A percentile compares a stretch with the other conserved stretches of the same genome.
Evolutionary conservation across 352 stramenopile species (phyloP).

Genomic region (Phytophthora syringae): DNA sequence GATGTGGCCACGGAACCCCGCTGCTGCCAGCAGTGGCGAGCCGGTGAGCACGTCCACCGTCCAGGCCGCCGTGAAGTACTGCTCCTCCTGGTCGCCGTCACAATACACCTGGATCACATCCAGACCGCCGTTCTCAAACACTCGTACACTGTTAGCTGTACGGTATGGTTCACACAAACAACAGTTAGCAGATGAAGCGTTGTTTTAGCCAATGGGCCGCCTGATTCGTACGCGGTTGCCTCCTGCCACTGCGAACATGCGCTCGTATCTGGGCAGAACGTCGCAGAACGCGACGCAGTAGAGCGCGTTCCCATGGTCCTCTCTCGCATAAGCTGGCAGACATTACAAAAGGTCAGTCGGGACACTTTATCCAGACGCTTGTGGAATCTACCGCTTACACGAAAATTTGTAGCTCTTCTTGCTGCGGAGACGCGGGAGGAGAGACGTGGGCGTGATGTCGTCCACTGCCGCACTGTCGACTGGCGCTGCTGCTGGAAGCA

Average conservation of each 20-base stretch:
- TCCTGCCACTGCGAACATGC: conserved; percentile 73
- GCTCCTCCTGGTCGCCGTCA: conserved; percentile 79
- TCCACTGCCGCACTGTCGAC: conserved; percentile 9
- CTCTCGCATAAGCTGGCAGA: conserved; percentile 61
- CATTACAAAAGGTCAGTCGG: conserved; percentile 8
- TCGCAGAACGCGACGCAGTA: conserved; percentile 83
- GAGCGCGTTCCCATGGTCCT: conserved; percentile 80
- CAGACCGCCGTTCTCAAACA: conserved; percentile 75
- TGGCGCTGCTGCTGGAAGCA: no score
- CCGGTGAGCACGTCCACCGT: conserved; percentile 74
- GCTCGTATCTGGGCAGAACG: conserved; percentile 69
- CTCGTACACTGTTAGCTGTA: conserved; percentile 78
- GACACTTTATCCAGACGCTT: neutral
- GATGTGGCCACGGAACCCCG: conserved; percentile 75
- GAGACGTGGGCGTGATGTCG: conserved; percentile 32
- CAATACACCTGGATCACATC: conserved; percentile 84
- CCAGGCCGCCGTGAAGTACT: conserved; percentile 84
- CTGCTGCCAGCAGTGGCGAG: conserved; percentile 74
- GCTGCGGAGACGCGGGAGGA: conserved; percentile 56
- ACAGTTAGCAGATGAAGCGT: neutral
- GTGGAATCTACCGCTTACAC: conserved; percentile 35
- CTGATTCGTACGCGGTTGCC: conserved; percentile 63
- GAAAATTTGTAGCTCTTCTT: conserved; percentile 78
- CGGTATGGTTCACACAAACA: neutral
- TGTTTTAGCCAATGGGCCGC: neutral